Evolutionary conservation across 306 rosid genomes (phyloP).

Genomic region (Cucumis hystrix): DNA sequence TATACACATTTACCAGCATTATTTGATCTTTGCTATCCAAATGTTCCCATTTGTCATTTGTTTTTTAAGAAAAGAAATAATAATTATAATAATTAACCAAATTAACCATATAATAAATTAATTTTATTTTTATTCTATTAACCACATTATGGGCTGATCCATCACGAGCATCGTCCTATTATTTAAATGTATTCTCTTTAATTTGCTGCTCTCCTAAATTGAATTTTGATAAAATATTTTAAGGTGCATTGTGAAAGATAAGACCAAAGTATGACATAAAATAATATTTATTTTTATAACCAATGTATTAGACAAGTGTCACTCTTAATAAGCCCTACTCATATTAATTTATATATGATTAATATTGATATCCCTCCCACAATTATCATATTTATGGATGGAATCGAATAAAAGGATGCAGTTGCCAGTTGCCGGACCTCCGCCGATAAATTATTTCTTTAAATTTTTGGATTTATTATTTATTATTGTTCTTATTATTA

Average conservation of each 20-base stretch:
- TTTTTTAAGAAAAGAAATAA: not conserved
- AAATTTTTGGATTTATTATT: not conserved
- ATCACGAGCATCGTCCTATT: not conserved
- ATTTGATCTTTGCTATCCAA: not conserved
- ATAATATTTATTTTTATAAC: not conserved
- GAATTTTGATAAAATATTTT: not conserved
- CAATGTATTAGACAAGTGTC: not conserved
- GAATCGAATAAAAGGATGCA: not conserved
- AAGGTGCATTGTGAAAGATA: not conserved
- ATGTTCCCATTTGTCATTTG: not conserved
- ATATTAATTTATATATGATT: not conserved
- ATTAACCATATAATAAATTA: not conserved
- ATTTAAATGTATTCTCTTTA: not conserved
- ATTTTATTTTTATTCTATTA: not conserved
- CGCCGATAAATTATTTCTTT: not conserved
- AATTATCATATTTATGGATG: not conserved
- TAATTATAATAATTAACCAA: not conserved
- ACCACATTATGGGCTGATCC: not conserved
- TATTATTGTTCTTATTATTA: no score
- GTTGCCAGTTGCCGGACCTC: not conserved
- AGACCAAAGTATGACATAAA: not conserved
- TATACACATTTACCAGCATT: not conserved
- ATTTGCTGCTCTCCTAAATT: not conserved
- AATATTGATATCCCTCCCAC: not conserved
- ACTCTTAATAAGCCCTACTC: not conserved